phyloP scores from a whole-genome alignment of 768 basidiomycete species.

The Omphalotus guepiniiformis region DNA sequence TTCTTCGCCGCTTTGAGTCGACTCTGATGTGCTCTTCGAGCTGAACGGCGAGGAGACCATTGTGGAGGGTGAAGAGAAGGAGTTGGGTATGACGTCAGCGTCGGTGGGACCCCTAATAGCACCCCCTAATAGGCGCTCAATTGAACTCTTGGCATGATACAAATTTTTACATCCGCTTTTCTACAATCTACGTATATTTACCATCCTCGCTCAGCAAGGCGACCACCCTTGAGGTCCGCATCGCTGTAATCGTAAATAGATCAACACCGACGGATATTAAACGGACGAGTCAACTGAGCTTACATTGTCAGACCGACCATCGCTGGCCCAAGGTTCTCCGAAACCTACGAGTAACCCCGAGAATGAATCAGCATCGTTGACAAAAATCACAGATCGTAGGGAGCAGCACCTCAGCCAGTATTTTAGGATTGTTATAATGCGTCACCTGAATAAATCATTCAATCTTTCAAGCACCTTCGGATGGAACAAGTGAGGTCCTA shows the following conservation, averaged over 20 bases:
- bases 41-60: conserved; percentile 2
- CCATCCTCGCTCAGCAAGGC: conserved; percentile 64
- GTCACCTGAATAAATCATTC: conserved; percentile 57
- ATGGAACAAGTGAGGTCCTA: conserved; percentile 27
- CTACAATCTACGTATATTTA: conserved; percentile 25
- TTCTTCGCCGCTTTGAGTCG: not conserved
- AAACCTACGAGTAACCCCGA: conserved; percentile 41
- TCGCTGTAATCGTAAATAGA: conserved; percentile 38
- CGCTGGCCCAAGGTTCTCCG: conserved; percentile 80
- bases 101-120: too few species aligned
- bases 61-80: conserved; percentile 13
- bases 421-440: conserved; percentile 91
- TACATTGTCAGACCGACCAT: conserved; percentile 94
- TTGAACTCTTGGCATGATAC: not conserved
- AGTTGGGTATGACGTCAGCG: conserved; percentile 3
- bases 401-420: conserved; percentile 92
- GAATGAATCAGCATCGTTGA: conserved; percentile 10
- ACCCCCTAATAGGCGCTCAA: too few species aligned
- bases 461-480: conserved; percentile 4
- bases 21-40: not conserved
- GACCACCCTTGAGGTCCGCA: conserved; percentile 65
- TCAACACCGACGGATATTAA: conserved; percentile 4
- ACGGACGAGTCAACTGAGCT: conserved; percentile 22
- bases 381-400: conserved; percentile 13
- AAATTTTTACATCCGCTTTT: not conserved